Base-by-base conservation (phyloP, 768 basidiomycete genomes). In the Phylloporus arenicola region DNA sequence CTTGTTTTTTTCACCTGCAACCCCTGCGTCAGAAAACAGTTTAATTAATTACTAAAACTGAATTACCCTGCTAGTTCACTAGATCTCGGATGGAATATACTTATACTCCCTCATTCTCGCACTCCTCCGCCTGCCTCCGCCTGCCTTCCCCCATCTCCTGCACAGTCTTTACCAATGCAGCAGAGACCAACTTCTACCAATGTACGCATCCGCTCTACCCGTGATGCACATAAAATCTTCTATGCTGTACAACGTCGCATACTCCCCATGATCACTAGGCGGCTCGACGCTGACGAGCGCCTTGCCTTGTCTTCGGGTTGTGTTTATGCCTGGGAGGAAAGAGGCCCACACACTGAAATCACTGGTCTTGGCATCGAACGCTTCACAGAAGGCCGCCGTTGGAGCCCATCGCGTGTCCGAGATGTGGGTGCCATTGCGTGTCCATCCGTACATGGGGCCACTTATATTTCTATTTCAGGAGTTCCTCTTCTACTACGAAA, bases 401-500 rank as follows among this genome's bases (percentile, higher is more conserved):
- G 88, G 88, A 86, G 84, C 37, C 83, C 88, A 35, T 88, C 86
- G 43, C 81, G 88, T 48, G 87, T 91, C 50, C 79, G 88, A 67
- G 88, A 91, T 66, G 87, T 86, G 61, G 53, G 61, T 34, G 47
- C 50, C 52, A 47, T 41, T 34, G 49, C n/a, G 33, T 45, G 50
- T 38, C 34, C 29, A 17, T 37, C 37, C 17, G 9, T 20, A 42
- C 45, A 35, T 35, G 7, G 17, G n/a, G 10, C 16, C 47, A 9
- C 55, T 58, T 44, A 61, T 54, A 3, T 29, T n/a, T 54, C 45
- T 53, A 48, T 48, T 52, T 55, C 9, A 90, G 87, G 87, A 89
- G 61, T 91, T 91, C 59, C 72, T 91, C 22, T 90, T 89, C 62
- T 91, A 91, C 67, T 89, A 87, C 51, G 87, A 91, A 67, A 84